Base-by-base conservation (phyloP, 1,284 basidiomycete species). In the Agroathelia rolfsii region DNA sequence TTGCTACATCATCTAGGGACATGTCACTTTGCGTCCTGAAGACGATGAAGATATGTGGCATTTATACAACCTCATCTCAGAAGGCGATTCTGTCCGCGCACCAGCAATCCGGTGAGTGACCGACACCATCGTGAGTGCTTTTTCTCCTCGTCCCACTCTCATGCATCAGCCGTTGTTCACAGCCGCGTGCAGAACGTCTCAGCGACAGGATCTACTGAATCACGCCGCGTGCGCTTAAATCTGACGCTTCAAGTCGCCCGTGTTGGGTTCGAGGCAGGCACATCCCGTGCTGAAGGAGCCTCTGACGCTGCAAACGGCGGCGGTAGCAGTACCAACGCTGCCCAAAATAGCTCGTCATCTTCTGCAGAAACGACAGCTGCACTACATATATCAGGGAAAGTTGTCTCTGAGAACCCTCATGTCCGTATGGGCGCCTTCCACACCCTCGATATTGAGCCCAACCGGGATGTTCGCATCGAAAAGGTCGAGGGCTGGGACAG, bases 41-140 rank as follows among this genome's bases (percentile, higher is more conserved):
- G 88, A 94, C 49, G 88, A 95, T 47, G 95, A 98, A 61, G 95
- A 98, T 59, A 95, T 98, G 83, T 98, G 94, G 88, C 94, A 98
- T 66, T 69, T 96, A n/a, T 97, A 97, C 61, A 97, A 98, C 61
- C 69, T 98, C 37, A 94, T 98, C 37, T 76, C 84, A 42, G 68
- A 81, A 63, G 89, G 88, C 13, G 94, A 98, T 53, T 64, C 75
- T 41, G 79, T 98, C 17, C 72, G 89, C 35, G 90, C 89, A n/a
- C 72, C 85, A 35, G 89, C 92, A 4, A 73, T 96, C 39, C 76
- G 93, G 75, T 83, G 46, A 48, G 58, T 39, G 19, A 2, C 21
- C 26, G 21, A 10, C 9, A 38, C 25, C 25, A 10, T 23, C 22
- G 26, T 18, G 25, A 35, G 24, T 24, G 3, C n/a, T 12, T 36